Base-by-base conservation (phyloP, 176 grass and related monocot genomes). In the Avena eriantha region DNA sequence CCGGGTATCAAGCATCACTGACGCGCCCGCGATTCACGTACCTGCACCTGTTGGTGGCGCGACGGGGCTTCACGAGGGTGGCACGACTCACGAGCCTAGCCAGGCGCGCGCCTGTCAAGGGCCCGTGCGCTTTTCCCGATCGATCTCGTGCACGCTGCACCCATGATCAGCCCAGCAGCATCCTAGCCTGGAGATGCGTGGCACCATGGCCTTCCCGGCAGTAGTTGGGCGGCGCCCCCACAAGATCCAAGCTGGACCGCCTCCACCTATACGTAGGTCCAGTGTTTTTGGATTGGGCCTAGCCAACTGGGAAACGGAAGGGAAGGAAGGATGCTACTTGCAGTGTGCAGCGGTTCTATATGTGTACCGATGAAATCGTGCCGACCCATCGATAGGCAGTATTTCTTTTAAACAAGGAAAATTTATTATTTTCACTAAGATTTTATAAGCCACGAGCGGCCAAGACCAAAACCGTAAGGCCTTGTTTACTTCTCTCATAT, bases 61-160 rank as follows among this genome's bases (percentile, higher is more conserved):
- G 55, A 19, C 6, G 68, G 9, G 35, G 82, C 24, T 76, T 89
- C 88, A 89, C 88, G 88, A 86, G 84, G 35, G 36, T 61, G 36
- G 12, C 46, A 69, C 64, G 31, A 14, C 26, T 60, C 82, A 83
- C 81, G 53, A 55, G 73, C 21, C 17, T n/a, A 9, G 10, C 69
- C 9, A 12, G 1, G 78, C 59, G 80, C 80, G 69, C 67, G 48
- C 46, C 21, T 82, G 49, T 12, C 22, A 24, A 21, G 29, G 64
- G 0, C 60, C 79, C 79, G 14, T 47, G 16, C 49, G 50, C 51
- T 53, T 12, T 51, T 29, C 8, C 64, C 2, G 3, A 67, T 34
- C 63, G 6, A 6, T 34, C 16, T 54, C 29, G 24, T 19, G 48
- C 48, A 14, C 70, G 58, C 59, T 56, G 10, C n/a, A 15, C 3